Percentiles rank a stretch among this genome's conserved stretches.
These are phyloP conservation scores for Exophiala dermatitidis DNA, from an alignment of 2,329 filamentous ascomycete species.

Conservation along the genomic window DNA sequence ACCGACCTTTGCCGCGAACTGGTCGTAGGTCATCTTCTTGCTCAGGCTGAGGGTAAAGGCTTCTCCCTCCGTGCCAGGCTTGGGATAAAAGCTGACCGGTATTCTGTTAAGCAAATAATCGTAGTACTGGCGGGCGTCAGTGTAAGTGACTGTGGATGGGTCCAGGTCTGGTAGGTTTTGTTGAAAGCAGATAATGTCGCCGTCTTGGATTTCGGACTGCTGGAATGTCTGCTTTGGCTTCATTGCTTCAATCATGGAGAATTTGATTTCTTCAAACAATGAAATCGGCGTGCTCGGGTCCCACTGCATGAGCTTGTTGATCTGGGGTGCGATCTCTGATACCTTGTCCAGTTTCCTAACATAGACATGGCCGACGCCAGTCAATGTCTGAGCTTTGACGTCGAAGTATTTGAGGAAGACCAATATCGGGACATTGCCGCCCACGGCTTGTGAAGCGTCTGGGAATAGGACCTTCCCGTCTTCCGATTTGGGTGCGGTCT, in stretches of 20 bases:
- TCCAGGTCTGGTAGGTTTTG: conserved; percentile 44
- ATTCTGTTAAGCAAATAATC: conserved; percentile 85
- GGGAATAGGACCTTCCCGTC: conserved; percentile 65
- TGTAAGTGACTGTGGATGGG: conserved; percentile 43
- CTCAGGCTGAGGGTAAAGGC: conserved; percentile 74
- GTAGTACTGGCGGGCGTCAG: conserved; percentile 78
- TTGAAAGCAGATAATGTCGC: conserved; percentile 95
- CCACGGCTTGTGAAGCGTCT: conserved; percentile 31
- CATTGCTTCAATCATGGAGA: conserved; percentile 90
- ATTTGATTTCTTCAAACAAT: conserved; percentile 96
- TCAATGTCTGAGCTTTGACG: conserved; percentile 63
- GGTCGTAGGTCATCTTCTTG: conserved; percentile 83
- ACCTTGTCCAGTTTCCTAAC: conserved; percentile 83
- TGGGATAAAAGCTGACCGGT: conserved; percentile 67
- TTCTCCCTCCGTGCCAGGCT: conserved; percentile 46
- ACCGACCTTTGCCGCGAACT: conserved; percentile 74
- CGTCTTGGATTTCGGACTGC: conserved; percentile 89
- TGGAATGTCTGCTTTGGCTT: conserved; percentile 86
- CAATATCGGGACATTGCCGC: conserved; percentile 55
- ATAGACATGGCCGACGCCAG: conserved; percentile 75
- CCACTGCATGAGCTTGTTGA: conserved; percentile 81
- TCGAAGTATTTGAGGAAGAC: conserved; percentile 94
- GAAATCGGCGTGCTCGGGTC: conserved; percentile 62
- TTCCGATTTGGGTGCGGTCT: conserved; percentile 59
- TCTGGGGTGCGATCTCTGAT: conserved; percentile 69